Percentiles rank a stretch among this genome's conserved stretches.
These are phyloP conservation scores for Astragalus membranaceus DNA, from an alignment of 306 rosid species.

Conservation along the genomic window DNA sequence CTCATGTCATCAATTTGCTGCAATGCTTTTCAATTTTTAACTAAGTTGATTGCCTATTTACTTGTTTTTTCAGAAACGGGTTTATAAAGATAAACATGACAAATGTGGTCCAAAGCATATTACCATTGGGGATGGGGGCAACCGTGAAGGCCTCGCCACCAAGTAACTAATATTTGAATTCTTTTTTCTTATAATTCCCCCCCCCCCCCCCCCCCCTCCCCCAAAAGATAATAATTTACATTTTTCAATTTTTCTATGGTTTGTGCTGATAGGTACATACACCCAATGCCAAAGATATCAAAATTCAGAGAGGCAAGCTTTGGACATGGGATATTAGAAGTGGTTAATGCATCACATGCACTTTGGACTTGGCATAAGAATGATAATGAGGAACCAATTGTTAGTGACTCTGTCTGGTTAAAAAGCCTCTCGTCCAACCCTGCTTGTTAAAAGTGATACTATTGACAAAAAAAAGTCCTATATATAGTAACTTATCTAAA, in stretches of 20 bases:
- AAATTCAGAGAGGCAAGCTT: constrained; percentile 70
- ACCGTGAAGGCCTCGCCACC: constrained; percentile 78
- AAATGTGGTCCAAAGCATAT: constrained; percentile 66
- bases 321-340: constrained; percentile 66
- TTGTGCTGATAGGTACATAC: constrained; percentile 24
- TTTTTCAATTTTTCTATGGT: background rate
- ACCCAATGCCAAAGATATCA: constrained; percentile 69
- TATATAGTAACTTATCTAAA: background rate
- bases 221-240: no score
- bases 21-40: background rate
- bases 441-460: constrained; percentile 35
- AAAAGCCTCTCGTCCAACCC: constrained; percentile 39
- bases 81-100: constrained; percentile 48
- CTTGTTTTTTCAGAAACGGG: constrained; percentile 47
- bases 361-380: constrained; percentile 75
- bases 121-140: constrained; percentile 95
- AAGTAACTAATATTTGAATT: constrained; percentile 29
- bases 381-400: constrained; percentile 37
- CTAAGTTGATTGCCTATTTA: background rate
- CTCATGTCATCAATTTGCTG: no score
- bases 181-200: background rate
- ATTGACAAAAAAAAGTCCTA: background rate
- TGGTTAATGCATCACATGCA: constrained; percentile 63
- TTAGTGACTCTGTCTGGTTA: constrained; percentile 50
- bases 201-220: background rate